Percentiles rank a stretch among this genome's conserved stretches.
Conservation (phyloP, 495 filamentous ascomycete species). For the Astrothelium subdiscretum region DNA sequence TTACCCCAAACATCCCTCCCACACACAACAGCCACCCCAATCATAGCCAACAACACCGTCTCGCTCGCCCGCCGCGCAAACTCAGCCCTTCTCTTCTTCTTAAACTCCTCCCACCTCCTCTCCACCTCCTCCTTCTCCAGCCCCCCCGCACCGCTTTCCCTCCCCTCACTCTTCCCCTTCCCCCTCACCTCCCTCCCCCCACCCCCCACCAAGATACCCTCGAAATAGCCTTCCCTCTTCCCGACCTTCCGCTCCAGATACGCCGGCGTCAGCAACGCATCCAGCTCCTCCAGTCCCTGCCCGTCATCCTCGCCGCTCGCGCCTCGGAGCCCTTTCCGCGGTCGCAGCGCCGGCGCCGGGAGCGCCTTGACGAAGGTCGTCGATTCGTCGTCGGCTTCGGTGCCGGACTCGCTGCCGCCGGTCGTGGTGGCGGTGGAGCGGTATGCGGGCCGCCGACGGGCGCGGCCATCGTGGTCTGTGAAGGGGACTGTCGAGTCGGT, state of each 20-base stretch:
- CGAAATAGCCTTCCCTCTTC: constrained; percentile 6
- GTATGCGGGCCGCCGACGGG: not conserved
- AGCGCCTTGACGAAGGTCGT: constrained; percentile 61
- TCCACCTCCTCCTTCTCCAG: not conserved
- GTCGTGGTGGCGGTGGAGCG: not conserved
- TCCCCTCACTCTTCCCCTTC: constrained; percentile 1
- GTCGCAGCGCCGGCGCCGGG: constrained; percentile 58
- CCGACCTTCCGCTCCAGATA: constrained; percentile 44
- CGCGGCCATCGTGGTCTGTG: not conserved
- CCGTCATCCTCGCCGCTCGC: constrained; percentile 9
- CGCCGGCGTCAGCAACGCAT: constrained; percentile 44
- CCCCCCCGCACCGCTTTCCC: not conserved
- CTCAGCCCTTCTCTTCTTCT: constrained; percentile 23
- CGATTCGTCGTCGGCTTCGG: constrained; percentile 80
- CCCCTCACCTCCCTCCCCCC: not conserved
- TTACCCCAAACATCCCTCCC: constrained; percentile 19
- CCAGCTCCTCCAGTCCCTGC: constrained; percentile 17
- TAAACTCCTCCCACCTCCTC: constrained; percentile 18
- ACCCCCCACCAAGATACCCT: constrained; percentile 7
- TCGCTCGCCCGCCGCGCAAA: constrained; percentile 24
- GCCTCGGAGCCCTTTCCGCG: constrained; percentile 59
- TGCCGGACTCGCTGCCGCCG: constrained; percentile 70
- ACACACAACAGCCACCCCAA: constrained; percentile 18
- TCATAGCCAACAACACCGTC: constrained; percentile 20
- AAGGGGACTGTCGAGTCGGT: not conserved